Evolutionary conservation across 768 basidiomycete genomes (phyloP).

Genomic region (Tylopilus subfusipes): DNA sequence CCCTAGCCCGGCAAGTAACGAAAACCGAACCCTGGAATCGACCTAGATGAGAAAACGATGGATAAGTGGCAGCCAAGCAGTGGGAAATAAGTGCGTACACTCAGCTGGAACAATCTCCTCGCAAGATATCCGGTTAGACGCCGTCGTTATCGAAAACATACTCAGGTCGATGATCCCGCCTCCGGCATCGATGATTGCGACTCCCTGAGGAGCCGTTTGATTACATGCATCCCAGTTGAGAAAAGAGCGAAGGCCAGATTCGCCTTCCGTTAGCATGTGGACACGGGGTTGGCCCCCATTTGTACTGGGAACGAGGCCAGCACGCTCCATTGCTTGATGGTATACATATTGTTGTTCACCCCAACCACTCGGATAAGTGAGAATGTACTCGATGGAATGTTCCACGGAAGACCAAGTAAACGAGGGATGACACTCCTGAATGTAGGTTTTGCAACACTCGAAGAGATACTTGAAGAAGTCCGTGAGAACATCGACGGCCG

Average conservation of each 20-base stretch:
- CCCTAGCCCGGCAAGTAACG: background rate
- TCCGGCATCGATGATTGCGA: background rate
- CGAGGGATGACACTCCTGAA: slow-evolving; percentile 13
- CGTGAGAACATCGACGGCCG: background rate
- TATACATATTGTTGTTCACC: slow-evolving; percentile 14
- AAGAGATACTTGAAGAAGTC: background rate
- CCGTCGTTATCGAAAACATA: background rate
- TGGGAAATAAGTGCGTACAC: background rate
- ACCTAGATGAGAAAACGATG: background rate
- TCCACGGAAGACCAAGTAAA: slow-evolving; percentile 14
- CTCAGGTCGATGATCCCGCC: background rate
- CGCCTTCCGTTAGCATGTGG: slow-evolving; percentile 1
- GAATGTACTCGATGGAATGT: slow-evolving; percentile 16
- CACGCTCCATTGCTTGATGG: slow-evolving; percentile 16
- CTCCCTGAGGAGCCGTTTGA: background rate
- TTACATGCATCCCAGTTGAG: background rate
- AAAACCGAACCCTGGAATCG: background rate
- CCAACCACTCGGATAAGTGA: slow-evolving; percentile 20
- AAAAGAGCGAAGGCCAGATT: background rate
- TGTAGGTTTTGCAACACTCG: slow-evolving; percentile 11
- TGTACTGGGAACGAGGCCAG: slow-evolving; percentile 18
- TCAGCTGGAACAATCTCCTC: background rate
- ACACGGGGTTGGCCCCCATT: slow-evolving; percentile 12
- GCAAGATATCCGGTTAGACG: background rate
- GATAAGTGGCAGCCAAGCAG: background rate